Evolutionary conservation across 2,329 filamentous ascomycete species (phyloP), one percentile per base, ranked within the genome.

Genomic region (Albifimbria verrucaria): DNA sequence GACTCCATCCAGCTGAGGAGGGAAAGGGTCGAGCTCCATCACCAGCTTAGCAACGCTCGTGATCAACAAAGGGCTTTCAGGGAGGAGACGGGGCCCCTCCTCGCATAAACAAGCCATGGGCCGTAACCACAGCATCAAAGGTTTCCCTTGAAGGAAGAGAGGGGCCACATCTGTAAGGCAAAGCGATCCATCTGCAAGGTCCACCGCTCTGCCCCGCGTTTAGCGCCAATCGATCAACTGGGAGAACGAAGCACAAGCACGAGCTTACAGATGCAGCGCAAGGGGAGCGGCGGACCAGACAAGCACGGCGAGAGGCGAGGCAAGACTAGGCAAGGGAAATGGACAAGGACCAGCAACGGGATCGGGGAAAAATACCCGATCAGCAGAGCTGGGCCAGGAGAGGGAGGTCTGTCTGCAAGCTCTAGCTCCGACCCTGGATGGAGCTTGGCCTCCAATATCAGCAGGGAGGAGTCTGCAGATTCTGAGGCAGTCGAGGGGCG

Each of bases 161-260:
- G 32, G 32, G 32, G 32, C 32, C 15, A n/a, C 32, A 6, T 12
- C 32, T 9, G 26, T 32, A 7, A n/a, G 26, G 7, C 26, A 32
- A 32, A 9, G 26, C 26, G 26, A 32, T 15, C 32, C 32, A 39
- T 39, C 32, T 39, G 32, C 32, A 39, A 39, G 32, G 32, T 39
- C 32, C 32, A 39, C 32, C 32, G n/a, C 5, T 39, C 7, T 48
- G 46, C 46, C 46, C 46, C 46, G 46, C 46, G 46, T 28, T 48
- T 48, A 48, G 46, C 46, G 46, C 46, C 46, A 48, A 48, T 48
- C 46, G 46, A 48, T 48, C 23, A 20, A 20, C 25, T 21, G 25
- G 46, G 18, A 32, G 23, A 18, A 11, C 43, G 21, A n/a, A n/a
- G n/a, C 32, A 12, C 32, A 39, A 39, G 32, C 12, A 4, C 15